phyloP scores from a whole-genome alignment of 179 eudicot species.

The Actinidia polygama region DNA sequence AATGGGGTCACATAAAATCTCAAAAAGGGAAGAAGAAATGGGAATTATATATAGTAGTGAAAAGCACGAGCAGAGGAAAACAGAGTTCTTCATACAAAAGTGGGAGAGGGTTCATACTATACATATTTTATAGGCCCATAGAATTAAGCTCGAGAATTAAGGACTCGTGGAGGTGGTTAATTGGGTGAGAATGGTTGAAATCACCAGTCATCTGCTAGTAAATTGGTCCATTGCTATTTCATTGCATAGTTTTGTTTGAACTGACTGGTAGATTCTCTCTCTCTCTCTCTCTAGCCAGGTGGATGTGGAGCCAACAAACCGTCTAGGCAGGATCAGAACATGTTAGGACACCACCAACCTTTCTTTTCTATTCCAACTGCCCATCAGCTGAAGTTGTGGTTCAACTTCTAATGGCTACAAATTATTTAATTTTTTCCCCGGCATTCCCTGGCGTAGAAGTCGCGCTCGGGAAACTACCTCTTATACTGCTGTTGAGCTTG shows the following conservation, averaged over 20 bases:
- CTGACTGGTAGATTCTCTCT: background rate
- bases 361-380: background rate
- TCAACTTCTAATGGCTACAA: background rate
- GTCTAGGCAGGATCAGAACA: background rate
- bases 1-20: background rate
- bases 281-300: background rate
- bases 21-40: background rate
- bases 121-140: background rate
- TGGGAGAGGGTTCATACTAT: background rate
- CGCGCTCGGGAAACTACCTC: background rate
- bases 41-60: background rate
- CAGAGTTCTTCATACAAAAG: background rate
- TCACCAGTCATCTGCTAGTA: background rate
- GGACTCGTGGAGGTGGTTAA: background rate
- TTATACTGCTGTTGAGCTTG: no score
- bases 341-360: background rate
- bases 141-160: background rate
- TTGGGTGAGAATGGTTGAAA: background rate
- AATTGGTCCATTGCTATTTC: background rate
- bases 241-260: background rate
- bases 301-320: constrained; percentile 3
- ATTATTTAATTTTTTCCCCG: no score
- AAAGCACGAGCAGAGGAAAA: background rate
- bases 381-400: background rate
- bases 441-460: background rate